Evolutionary conservation across 75 land plant genomes (phyloP).

Genomic region (Larix kaempferi): DNA sequence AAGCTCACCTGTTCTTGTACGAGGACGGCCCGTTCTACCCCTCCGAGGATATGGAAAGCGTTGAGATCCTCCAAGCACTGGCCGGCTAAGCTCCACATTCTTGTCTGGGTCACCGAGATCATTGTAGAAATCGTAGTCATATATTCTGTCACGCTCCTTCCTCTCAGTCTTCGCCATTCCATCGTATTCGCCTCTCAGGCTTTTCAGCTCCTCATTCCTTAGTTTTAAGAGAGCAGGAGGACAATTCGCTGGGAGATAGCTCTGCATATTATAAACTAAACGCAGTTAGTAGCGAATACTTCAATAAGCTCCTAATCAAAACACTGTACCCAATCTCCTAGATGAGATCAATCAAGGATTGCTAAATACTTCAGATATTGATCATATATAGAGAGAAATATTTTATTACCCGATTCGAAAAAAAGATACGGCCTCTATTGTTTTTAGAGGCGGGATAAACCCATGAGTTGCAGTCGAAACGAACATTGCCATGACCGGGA

Average conservation of each 20-base stretch:
- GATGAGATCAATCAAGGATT: too few relatives aligned
- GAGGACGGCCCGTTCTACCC: conserved; percentile 46
- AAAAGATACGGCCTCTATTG: background rate
- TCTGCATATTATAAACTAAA: conserved; percentile 8
- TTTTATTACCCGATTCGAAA: too few relatives aligned
- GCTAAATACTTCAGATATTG: too few relatives aligned
- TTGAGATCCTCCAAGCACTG: conserved; percentile 37
- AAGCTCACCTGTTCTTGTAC: conserved; percentile 26
- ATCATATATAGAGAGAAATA: too few relatives aligned
- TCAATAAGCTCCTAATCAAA: too few relatives aligned
- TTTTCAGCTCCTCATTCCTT: conserved; percentile 24
- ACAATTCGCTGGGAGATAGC: conserved; percentile 29
- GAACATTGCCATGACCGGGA: conserved; percentile 28
- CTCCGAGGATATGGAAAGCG: conserved; percentile 51
- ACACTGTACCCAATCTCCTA: too few relatives aligned
- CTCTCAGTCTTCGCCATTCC: conserved; percentile 23
- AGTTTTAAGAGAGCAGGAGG: conserved; percentile 30
- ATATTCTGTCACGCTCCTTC: conserved; percentile 29
- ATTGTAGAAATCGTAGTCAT: conserved; percentile 54
- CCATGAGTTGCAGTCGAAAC: conserved; percentile 90
- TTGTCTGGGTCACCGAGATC: conserved; percentile 51
- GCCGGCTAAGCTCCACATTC: conserved; percentile 18
- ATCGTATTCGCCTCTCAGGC: conserved; percentile 27
- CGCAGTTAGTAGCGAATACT: too few relatives aligned
- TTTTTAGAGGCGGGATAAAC: conserved; percentile 45